Evolutionary conservation across 148 eudicot genomes (phyloP).

Genomic region (Persicaria tinctoria): DNA sequence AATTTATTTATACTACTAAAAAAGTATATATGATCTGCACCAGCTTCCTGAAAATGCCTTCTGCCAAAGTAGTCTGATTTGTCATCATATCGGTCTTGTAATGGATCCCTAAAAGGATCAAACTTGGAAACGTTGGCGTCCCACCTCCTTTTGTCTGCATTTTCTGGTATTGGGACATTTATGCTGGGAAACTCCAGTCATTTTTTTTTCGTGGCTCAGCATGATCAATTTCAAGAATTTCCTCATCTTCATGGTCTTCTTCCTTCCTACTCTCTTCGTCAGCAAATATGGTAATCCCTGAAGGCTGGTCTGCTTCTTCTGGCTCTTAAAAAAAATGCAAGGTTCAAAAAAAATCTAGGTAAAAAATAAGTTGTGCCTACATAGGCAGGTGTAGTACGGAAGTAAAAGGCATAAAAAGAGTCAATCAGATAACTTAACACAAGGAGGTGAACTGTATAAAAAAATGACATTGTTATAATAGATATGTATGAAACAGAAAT

Average conservation of each 20-base stretch:
- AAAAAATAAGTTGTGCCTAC: background rate
- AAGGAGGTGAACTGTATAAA: background rate
- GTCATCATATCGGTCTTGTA: constrained; percentile 36
- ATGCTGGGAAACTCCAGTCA: constrained; percentile 67
- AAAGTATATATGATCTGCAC: no score
- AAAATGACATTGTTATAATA: background rate
- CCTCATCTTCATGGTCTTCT: constrained; percentile 71
- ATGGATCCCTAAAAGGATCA: constrained; percentile 17
- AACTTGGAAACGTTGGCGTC: constrained; percentile 35
- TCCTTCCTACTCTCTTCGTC: constrained; percentile 37
- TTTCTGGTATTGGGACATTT: constrained; percentile 72
- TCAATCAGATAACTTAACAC: background rate
- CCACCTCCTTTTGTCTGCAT: constrained; percentile 79
- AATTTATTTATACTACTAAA: no score
- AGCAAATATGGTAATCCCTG: constrained; percentile 66
- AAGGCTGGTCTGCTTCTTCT: constrained; percentile 66
- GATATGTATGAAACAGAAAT: background rate
- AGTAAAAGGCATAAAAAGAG: background rate
- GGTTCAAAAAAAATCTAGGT: background rate
- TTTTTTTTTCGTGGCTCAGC: constrained; percentile 44
- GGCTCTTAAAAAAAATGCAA: constrained; percentile 31
- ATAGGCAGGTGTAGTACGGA: background rate
- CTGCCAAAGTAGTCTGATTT: constrained; percentile 35
- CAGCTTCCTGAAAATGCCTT: constrained; percentile 33
- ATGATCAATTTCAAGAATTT: constrained; percentile 49